Evolutionary conservation across 108 stramenopile genomes (phyloP), one percentile per base, ranked within the genome.

Genomic region (Cyclostephanos tholiformis): DNA sequence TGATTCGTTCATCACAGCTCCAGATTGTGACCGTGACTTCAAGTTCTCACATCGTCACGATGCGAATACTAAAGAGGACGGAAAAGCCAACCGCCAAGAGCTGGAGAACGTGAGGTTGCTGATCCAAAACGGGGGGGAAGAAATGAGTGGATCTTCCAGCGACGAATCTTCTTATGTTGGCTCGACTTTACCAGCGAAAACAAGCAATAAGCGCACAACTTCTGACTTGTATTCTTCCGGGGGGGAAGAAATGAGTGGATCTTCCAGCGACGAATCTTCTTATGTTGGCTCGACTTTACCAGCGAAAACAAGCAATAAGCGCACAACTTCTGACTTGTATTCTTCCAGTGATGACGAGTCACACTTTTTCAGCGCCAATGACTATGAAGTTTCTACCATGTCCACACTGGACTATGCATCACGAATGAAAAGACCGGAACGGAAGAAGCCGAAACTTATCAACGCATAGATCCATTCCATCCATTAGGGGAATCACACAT

Each of bases 281-380:
- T 8, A 4, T 12, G 30, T 7, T 30, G 11, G 27, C 57, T 58
- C 57, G 17, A 41, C 36, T 39, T 17, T 38, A 23, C n/a, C 6
- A 19, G 2, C 41, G n/a, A 62, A 27, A 67, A 55, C 11, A 0
- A 29, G 19, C 50, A 67, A 55, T 7, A 67, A 67, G 51, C 50
- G 67, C 17, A 67, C 25, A 39, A 22, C 55, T 29, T 67, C 67
- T n/a, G 67, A 56, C 23, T 22, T 67, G 11, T 48, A 67, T 30
- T 25, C 65, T 16, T 67, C 65, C 30, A 52, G 65, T 52, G 32
- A 27, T 16, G 65, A 67, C 4, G 65, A 50, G 26, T 44, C 43
- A 25, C 7, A 65, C 46, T 65, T 27, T 14, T 48, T 41, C 46
- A 65, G 63, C 44, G 63, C 63, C 23, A 65, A 48, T 23, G 43